A percentile compares a stretch with the other conserved stretches of the same genome.
Evolutionary conservation across 306 rosid species (phyloP).

Genomic region (Urtica urens): DNA sequence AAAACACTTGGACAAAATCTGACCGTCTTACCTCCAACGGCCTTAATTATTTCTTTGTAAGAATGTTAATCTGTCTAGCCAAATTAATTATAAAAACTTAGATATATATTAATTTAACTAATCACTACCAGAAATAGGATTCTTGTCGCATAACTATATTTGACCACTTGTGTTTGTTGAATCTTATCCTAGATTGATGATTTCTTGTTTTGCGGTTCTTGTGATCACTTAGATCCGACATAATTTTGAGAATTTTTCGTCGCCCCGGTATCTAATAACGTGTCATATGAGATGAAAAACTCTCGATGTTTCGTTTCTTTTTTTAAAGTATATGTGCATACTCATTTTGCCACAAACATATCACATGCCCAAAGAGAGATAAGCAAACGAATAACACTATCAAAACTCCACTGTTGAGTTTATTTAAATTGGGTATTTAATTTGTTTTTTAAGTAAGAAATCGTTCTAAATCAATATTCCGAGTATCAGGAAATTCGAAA

Average conservation of each 20-base stretch:
- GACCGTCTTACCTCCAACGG: no score
- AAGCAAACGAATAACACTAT: conserved; percentile 10
- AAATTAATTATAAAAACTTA: background rate
- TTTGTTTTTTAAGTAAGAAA: background rate
- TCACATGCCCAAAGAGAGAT: conserved; percentile 15
- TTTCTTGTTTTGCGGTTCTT: background rate
- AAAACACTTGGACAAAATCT: no score
- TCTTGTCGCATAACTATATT: background rate
- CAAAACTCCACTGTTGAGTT: conserved; percentile 18
- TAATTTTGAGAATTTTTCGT: background rate
- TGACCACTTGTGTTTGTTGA: background rate
- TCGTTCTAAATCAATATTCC: no score
- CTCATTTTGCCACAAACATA: conserved; percentile 22
- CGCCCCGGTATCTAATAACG: background rate
- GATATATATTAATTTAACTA: no score
- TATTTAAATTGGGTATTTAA: conserved; percentile 24
- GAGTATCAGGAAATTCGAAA: no score
- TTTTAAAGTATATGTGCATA: conserved; percentile 17
- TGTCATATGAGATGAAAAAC: conserved; percentile 3
- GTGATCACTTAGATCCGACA: background rate
- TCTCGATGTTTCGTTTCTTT: background rate
- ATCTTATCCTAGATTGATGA: background rate
- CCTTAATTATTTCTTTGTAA: conserved; percentile 2
- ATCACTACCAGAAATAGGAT: background rate
- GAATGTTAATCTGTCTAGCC: background rate